Evolutionary conservation across 139 green algal species (phyloP), one percentile per base, ranked within the genome.

Genomic region (Chlamydomonas incerta): DNA sequence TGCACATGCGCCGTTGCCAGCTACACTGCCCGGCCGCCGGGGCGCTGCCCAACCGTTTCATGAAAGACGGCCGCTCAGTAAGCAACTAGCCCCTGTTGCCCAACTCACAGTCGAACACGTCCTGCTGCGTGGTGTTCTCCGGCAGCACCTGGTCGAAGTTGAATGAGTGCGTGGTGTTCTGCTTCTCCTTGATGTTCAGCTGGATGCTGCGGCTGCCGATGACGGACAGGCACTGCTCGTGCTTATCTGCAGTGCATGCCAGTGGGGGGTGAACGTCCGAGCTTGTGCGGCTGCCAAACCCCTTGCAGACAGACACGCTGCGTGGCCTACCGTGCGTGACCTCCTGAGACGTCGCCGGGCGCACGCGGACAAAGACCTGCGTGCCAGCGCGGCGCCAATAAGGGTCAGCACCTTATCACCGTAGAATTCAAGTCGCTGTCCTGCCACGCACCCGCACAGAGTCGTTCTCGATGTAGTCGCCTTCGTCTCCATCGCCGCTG

Each of bases 121-220:
- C 87, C 29, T 87, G 62, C 90, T 97, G 94, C 0, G 63, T 82
- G 33, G 75, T 91, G 18, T 72, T 26, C 14, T 84, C 74, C 0
- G 86, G 87, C 17, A 90, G 85, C 4, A 95, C 91, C 52, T 92
- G 85, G 72, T 96, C 93, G 76, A 95, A 95, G 0, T 77, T 88
- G 75, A 92, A 94, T 18, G 28, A 35, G 55, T 79, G 76, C 24
- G 86, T 35, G 21, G 91, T 72, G 8, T 63, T 82, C 28, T 62
- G 68, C 37, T 79, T 74, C 23, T 68, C 79, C 55, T 81, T 82
- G 0, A 90, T 84, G 0, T 11, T 58, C 13, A 90, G 65, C 50
- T 88, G 62, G 0, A 93, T 58, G 2, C 29, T 83, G 23, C 82
- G 34, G 10, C 74, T 76, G 26, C 88, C 82, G 4, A 79, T 62